A percentile compares a stretch with the other conserved stretches of the same genome.
These are phyloP conservation scores for Saccharomyces pastorianus DNA, from an alignment of 1,139 yeast genomes.

Conservation along the genomic window DNA sequence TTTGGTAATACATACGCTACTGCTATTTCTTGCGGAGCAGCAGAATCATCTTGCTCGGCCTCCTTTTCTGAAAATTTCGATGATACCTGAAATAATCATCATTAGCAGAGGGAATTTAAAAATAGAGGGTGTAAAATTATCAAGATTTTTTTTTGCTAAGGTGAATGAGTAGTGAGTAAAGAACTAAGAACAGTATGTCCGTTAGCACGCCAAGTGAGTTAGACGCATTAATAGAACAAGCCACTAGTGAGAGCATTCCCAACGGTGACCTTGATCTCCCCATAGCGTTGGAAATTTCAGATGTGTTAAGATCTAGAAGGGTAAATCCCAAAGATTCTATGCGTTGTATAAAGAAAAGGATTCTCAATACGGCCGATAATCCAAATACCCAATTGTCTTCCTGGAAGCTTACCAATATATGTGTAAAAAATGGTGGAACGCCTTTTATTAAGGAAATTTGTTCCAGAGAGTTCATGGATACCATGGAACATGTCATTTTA, in stretches of 20 bases:
- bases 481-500: conserved; percentile 40
- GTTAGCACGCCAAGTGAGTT: conserved; percentile 36
- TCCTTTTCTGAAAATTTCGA: neutral
- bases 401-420: conserved; percentile 70
- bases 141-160: neutral
- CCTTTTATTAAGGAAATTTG: conserved; percentile 77
- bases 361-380: conserved; percentile 50
- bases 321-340: conserved; percentile 79
- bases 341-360: conserved; percentile 70
- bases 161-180: neutral
- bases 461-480: conserved; percentile 80
- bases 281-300: conserved; percentile 83
- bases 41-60: neutral
- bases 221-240: conserved; percentile 61
- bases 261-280: conserved; percentile 73
- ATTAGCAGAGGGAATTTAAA: neutral
- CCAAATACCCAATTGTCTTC: conserved; percentile 74
- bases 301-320: conserved; percentile 73
- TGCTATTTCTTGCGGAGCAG: neutral
- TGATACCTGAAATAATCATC: neutral
- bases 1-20: neutral
- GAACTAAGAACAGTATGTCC: conserved; percentile 4
- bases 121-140: neutral
- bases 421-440: conserved; percentile 88
- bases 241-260: conserved; percentile 85